Base-by-base conservation (phyloP, 257 asterid genomes). In the Petunia secreta region DNA sequence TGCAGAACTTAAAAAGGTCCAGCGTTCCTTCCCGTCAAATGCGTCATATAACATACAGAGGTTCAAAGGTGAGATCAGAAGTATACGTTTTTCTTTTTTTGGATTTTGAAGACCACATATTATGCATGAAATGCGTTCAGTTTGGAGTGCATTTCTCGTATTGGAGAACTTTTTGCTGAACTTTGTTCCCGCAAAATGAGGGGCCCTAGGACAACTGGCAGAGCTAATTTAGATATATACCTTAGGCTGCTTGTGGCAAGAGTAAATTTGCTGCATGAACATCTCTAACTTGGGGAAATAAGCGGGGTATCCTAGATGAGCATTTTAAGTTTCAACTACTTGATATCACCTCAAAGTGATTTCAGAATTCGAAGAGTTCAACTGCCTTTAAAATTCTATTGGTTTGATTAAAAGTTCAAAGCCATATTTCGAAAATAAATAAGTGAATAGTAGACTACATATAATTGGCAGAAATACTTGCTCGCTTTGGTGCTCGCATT, bases 21-120 rank as follows among this genome's bases (percentile, higher is more conserved):
- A 85, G 86, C 81, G 88, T 7, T 84, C 97, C 38, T 91, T 96
- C 68, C 98, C 99, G 75, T 73, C 97, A 83, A 96, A 96, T 82
- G 99, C 99, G 43, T 92, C 97, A 8, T 96, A 91, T 87, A 94
- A 85, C 89, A 94, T 96, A 83, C 99, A 96, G 91, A 92, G 99
- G 88, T 96, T 96, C 87, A 96, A 96, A 89, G 99, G 99, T 93
- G 84, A 71, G 82, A 39, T 77, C 55, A 1, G 63, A 73, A 73
- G 25, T 7, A 36, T 52, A 11, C 34, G 78, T 52, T 73, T 46
- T 50, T 0, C 2, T 13, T 50, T 25, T 73, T 50, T 50, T 50
- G 78, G 62, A 34, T 73, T 25, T 73, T 50, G 62, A 54, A 73
- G 62, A 36, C 63, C 36, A 44, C 62, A 37, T 73, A 73, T 50